These are phyloP conservation scores for Jamesozyma piceae DNA, from an alignment of 805 yeast genomes.

Conservation along the genomic window DNA sequence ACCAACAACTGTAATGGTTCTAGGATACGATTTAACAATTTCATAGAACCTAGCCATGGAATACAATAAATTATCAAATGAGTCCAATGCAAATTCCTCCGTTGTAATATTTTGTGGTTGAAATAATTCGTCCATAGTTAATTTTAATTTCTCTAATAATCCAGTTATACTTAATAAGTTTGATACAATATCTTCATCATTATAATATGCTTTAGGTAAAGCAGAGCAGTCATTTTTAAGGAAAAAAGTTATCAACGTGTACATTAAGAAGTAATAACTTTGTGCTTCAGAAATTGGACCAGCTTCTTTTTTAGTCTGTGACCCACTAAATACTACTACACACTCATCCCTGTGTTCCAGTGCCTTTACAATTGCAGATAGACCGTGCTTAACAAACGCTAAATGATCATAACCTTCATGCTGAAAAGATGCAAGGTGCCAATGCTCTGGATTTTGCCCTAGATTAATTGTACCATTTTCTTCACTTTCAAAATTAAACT, in stretches of 20 bases:
- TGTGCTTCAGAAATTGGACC: conserved; percentile 53
- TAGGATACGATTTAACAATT: conserved; percentile 40
- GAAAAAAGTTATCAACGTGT: conserved; percentile 19
- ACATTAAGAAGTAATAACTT: conserved; percentile 44
- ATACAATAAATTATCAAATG: conserved; percentile 66
- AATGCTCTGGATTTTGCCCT: conserved; percentile 45
- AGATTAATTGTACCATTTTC: conserved; percentile 16
- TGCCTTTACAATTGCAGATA: conserved; percentile 34
- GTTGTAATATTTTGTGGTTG: conserved; percentile 29
- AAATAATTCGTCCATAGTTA: conserved; percentile 13
- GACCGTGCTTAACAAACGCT: conserved; percentile 54
- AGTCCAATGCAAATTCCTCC: conserved; percentile 72
- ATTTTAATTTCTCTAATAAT: conserved; percentile 4
- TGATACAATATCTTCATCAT: conserved; percentile 6
- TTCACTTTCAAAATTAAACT: conserved; percentile 5
- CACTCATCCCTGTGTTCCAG: conserved; percentile 23
- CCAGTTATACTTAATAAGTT: neutral
- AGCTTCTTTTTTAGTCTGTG: conserved; percentile 52
- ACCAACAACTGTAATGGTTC: conserved; percentile 49
- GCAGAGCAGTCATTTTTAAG: neutral
- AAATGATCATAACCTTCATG: conserved; percentile 59
- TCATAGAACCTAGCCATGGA: conserved; percentile 48
- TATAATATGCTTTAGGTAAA: conserved; percentile 3
- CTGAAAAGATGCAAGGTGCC: conserved; percentile 65
- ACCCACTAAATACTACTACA: conserved; percentile 50